phyloP scores from a whole-genome alignment of 768 basidiomycete genomes.

The Leccinum variicolor region DNA sequence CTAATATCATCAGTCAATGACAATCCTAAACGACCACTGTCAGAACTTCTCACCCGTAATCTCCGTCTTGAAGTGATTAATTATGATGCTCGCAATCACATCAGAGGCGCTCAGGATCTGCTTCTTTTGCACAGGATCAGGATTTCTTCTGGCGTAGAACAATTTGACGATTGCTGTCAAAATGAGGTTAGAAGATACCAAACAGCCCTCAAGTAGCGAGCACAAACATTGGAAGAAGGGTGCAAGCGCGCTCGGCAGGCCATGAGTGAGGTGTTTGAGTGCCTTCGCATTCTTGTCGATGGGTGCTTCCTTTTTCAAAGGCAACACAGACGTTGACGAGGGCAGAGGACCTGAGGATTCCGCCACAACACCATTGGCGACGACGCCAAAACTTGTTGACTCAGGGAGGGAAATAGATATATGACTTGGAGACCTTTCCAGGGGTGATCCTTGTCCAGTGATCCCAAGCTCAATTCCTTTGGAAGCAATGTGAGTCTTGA shows the following conservation, averaged over 20 bases:
- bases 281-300: constrained; percentile 68
- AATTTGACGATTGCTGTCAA: constrained; percentile 77
- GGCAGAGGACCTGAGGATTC: constrained; percentile 22
- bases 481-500: constrained; percentile 56
- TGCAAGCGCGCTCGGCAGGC: constrained; percentile 68
- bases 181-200: constrained; percentile 10
- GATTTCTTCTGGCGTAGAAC: constrained; percentile 76
- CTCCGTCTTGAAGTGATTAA: constrained; percentile 60
- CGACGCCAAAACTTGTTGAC: constrained; percentile 29
- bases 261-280: constrained; percentile 75
- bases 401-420: constrained; percentile 40
- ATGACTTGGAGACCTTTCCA: constrained; percentile 47
- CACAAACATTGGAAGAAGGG: constrained; percentile 84
- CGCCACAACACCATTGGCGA: constrained; percentile 28
- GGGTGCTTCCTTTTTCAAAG: constrained; percentile 41
- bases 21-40: constrained; percentile 11
- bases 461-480: constrained; percentile 52
- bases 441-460: constrained; percentile 42
- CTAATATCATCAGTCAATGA: constrained; percentile 20
- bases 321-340: constrained; percentile 22
- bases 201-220: neutral
- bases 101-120: constrained; percentile 70
- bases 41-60: constrained; percentile 44
- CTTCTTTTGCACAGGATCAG: constrained; percentile 71
- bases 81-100: constrained; percentile 67